Evolutionary conservation across 169 alveolate genomes (phyloP).

Genomic region (Eimeria brunetti): DNA sequence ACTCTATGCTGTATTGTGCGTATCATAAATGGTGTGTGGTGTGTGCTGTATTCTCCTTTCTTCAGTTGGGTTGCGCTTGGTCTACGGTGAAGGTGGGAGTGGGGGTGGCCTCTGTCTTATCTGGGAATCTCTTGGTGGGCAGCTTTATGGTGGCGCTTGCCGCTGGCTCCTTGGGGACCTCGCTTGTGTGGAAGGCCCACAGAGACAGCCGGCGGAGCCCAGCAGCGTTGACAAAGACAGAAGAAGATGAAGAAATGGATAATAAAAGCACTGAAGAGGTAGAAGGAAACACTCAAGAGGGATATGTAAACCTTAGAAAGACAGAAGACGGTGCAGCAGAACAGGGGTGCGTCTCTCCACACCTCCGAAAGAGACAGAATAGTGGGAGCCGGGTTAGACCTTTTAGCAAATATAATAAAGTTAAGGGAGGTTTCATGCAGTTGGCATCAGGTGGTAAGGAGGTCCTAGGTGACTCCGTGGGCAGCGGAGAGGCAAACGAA

Average conservation of each 20-base stretch:
- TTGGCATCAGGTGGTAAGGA: neutral
- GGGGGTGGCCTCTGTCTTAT: slow-evolving; percentile 39
- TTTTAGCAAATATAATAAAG: neutral
- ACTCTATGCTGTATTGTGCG: neutral
- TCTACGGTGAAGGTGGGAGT: slow-evolving; percentile 70
- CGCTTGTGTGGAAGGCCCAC: slow-evolving; percentile 60
- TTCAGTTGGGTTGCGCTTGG: slow-evolving; percentile 73
- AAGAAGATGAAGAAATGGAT: neutral
- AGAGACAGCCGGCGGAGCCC: slow-evolving; percentile 18
- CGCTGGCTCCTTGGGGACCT: slow-evolving; percentile 66
- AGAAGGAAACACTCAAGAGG: too few species aligned
- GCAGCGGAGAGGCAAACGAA: neutral
- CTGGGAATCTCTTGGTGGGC: slow-evolving; percentile 44
- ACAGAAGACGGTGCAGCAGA: neutral
- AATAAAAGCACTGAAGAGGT: too few species aligned
- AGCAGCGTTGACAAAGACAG: neutral
- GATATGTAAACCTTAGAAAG: neutral
- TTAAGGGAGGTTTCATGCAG: neutral
- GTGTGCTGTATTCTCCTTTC: neutral
- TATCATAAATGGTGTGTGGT: neutral
- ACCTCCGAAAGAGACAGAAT: neutral
- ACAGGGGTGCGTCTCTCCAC: neutral
- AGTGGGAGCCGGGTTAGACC: neutral
- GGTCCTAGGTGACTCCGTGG: neutral
- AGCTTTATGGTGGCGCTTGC: slow-evolving; percentile 52